phyloP scores from a whole-genome alignment of 1,284 basidiomycete genomes.

The Pterulicium gracile region DNA sequence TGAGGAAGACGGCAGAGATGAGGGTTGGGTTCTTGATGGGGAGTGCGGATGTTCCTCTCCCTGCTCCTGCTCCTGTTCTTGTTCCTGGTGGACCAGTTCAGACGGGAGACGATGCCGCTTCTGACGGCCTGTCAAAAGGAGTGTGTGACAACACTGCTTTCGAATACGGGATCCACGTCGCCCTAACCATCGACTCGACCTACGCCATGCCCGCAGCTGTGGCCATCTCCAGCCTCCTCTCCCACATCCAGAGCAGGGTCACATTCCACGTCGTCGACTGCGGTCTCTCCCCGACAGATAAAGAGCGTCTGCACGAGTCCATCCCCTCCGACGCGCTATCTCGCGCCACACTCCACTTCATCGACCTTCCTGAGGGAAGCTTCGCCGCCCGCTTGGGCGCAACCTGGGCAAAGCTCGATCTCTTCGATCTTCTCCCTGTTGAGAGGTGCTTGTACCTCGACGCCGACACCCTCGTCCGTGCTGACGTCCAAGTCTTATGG shows the following conservation, averaged over 20 bases:
- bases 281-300: conserved; percentile 27
- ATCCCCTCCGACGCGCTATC: conserved; percentile 13
- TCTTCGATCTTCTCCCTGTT: conserved; percentile 32
- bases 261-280: conserved; percentile 41
- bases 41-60: conserved; percentile 5
- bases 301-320: conserved; percentile 22
- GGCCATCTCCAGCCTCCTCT: conserved; percentile 29
- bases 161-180: conserved; percentile 38
- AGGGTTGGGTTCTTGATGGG: conserved; percentile 40
- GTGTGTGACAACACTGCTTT: too few species aligned
- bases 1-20: conserved; percentile 39
- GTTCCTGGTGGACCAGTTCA: not conserved
- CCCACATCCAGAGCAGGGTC: conserved; percentile 26
- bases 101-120: not conserved
- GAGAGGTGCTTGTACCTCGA: conserved; percentile 44
- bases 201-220: conserved; percentile 42
- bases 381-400: conserved; percentile 20
- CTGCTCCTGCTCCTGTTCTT: not conserved
- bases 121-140: too few species aligned
- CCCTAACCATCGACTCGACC: conserved; percentile 27
- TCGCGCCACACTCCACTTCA: conserved; percentile 29
- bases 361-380: conserved; percentile 23
- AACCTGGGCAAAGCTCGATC: conserved; percentile 41
- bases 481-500: conserved; percentile 33
- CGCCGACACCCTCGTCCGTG: conserved; percentile 37